These are phyloP conservation scores for Neurospora sp. DNA, from an alignment of 495 filamentous ascomycete genomes.

Conservation along the genomic window DNA sequence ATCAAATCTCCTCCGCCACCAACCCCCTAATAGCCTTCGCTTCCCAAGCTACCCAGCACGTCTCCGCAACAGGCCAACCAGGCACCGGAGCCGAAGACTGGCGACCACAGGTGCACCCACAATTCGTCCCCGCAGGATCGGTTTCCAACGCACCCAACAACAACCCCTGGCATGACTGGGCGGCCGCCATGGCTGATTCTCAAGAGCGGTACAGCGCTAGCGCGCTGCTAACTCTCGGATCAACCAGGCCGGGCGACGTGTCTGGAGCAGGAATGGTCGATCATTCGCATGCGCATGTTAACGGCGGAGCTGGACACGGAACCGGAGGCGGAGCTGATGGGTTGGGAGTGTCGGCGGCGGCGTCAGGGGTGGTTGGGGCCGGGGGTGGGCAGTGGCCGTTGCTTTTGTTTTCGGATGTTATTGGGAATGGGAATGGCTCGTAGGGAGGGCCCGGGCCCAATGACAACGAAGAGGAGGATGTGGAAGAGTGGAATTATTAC, in stretches of 20 bases:
- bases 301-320: background rate
- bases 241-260: conserved; percentile 12
- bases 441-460: background rate
- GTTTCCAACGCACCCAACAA: conserved; percentile 7
- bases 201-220: conserved; percentile 36
- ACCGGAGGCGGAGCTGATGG: conserved; percentile 3
- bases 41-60: conserved; percentile 27
- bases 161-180: conserved; percentile 41
- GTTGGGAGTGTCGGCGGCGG: background rate
- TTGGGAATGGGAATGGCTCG: conserved; percentile 4
- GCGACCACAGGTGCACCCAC: conserved; percentile 17
- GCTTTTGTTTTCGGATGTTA: conserved; percentile 17
- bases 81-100: conserved; percentile 14
- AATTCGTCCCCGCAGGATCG: conserved; percentile 2
- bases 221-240: conserved; percentile 31
- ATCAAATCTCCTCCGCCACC: conserved; percentile 4
- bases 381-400: conserved; percentile 19
- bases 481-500: too few species aligned
- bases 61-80: conserved; percentile 8
- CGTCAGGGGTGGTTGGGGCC: background rate
- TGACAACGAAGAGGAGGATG: background rate
- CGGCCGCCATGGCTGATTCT: conserved; percentile 34
- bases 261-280: conserved; percentile 1
- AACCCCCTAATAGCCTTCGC: conserved; percentile 27
- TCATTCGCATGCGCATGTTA: conserved; percentile 5